Conservation (phyloP, 73 alveolate species). For the Halteria grandinella region DNA sequence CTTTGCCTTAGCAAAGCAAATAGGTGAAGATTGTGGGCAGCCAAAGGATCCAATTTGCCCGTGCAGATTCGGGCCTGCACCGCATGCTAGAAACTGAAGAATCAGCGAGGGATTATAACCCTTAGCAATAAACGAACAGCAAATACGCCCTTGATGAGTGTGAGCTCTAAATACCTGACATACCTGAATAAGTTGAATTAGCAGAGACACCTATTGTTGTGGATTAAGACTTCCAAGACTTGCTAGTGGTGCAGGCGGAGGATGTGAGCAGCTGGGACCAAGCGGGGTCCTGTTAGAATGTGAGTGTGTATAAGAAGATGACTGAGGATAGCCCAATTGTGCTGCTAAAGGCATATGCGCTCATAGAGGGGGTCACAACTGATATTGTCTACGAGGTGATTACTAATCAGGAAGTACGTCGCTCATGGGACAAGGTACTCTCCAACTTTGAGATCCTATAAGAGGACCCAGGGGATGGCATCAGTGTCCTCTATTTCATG, state of each 20-base stretch:
- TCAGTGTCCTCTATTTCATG: constrained; percentile 76
- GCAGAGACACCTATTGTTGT: background rate
- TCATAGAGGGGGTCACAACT: constrained; percentile 13
- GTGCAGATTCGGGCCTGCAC: no score
- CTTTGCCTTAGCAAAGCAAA: no score
- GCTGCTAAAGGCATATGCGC: constrained; percentile 58
- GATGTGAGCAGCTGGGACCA: constrained; percentile 49
- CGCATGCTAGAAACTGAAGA: no score
- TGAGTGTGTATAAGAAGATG: constrained; percentile 45
- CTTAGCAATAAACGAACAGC: no score
- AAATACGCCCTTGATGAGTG: no score
- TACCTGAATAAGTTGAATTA: background rate
- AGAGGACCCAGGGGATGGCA: constrained; percentile 74
- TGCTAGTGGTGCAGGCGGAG: constrained; percentile 30
- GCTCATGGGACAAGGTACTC: constrained; percentile 67
- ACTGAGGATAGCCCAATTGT: constrained; percentile 60
- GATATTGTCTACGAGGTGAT: constrained; percentile 51
- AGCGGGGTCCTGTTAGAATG: constrained; percentile 5
- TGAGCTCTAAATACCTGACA: no score
- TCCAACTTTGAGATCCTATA: constrained; percentile 76
- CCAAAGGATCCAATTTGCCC: no score
- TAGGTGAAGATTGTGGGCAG: no score
- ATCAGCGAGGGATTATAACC: no score
- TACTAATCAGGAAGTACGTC: constrained; percentile 29
- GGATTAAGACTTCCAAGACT: constrained; percentile 54